Evolutionary conservation across 805 yeast species (phyloP).

Genomic region (Starmerella bombicola): DNA sequence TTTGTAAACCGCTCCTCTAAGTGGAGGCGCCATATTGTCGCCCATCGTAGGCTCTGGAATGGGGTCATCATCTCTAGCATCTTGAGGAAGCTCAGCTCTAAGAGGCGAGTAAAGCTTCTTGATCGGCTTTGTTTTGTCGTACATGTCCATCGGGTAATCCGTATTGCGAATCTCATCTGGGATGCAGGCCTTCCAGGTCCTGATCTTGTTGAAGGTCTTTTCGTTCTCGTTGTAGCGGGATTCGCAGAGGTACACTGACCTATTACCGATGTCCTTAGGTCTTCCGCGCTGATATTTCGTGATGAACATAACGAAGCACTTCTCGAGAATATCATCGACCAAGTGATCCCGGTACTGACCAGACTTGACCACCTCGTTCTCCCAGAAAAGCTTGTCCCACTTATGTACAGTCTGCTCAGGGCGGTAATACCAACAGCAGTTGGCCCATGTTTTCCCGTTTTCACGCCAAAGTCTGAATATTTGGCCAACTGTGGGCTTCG

Average conservation of each 20-base stretch:
- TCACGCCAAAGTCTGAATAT: conserved; percentile 80
- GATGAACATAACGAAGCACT: conserved; percentile 88
- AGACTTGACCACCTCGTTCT: conserved; percentile 85
- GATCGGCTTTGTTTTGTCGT: conserved; percentile 68
- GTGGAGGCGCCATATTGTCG: conserved; percentile 82
- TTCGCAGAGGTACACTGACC: conserved; percentile 84
- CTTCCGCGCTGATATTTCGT: conserved; percentile 93
- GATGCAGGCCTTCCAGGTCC: conserved; percentile 97
- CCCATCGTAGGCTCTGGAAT: conserved; percentile 76
- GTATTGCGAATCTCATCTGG: conserved; percentile 86
- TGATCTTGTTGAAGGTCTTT: conserved; percentile 80
- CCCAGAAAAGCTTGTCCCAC: conserved; percentile 75
- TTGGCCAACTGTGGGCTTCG: conserved; percentile 88
- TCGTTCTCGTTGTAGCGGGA: conserved; percentile 85
- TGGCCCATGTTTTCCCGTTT: conserved; percentile 75
- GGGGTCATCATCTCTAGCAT: conserved; percentile 59
- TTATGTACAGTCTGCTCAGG: conserved; percentile 97
- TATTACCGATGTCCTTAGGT: conserved; percentile 55
- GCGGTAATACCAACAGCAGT: conserved; percentile 94
- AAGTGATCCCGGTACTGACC: conserved; percentile 93
- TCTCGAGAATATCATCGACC: conserved; percentile 78
- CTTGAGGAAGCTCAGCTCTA: conserved; percentile 59
- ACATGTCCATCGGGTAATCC: conserved; percentile 37
- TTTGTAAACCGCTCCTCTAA: conserved; percentile 78
- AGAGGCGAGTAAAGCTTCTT: conserved; percentile 73